Conservation (phyloP, 1,139 yeast species). For the Candida glucosophila region DNA sequence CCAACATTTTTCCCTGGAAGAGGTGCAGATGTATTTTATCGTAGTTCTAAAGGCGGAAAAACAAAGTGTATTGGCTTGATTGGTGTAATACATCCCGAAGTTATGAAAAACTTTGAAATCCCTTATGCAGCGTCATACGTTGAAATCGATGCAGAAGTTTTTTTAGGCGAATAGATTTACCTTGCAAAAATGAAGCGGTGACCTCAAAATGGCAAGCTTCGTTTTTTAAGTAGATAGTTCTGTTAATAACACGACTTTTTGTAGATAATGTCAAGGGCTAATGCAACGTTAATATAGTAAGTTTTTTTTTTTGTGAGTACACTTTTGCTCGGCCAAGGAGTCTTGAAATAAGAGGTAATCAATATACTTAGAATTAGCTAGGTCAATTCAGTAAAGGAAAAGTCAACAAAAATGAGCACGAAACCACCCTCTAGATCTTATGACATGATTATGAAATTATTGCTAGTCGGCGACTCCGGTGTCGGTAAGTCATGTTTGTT, state of each 20-base stretch:
- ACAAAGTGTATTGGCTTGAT: conserved; percentile 65
- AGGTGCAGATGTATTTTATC: conserved; percentile 80
- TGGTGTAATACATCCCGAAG: conserved; percentile 96
- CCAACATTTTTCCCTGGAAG: conserved; percentile 93
- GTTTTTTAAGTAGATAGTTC: background rate
- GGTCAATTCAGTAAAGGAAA: background rate
- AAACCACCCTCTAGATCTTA: conserved; percentile 72
- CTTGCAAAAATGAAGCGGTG: background rate
- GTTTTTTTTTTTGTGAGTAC: background rate
- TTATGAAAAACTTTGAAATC: conserved; percentile 74
- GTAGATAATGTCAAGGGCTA: too few species aligned
- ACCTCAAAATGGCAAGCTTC: background rate
- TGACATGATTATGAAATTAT: conserved; percentile 88
- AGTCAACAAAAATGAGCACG: conserved; percentile 32
- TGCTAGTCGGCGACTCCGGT: conserved; percentile 94
- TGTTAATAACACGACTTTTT: too few species aligned
- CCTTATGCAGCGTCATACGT: conserved; percentile 91
- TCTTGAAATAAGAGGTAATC: background rate
- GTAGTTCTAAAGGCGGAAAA: conserved; percentile 51
- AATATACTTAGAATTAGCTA: background rate
- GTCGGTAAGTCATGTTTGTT: conserved; percentile 95
- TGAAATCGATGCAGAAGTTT: conserved; percentile 83
- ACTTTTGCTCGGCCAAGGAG: conserved; percentile 1
- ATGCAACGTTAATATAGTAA: too few species aligned
- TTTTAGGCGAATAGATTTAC: conserved; percentile 18